Conservation (phyloP, 805 yeast species). For the Ogataea pignaliae region DNA sequence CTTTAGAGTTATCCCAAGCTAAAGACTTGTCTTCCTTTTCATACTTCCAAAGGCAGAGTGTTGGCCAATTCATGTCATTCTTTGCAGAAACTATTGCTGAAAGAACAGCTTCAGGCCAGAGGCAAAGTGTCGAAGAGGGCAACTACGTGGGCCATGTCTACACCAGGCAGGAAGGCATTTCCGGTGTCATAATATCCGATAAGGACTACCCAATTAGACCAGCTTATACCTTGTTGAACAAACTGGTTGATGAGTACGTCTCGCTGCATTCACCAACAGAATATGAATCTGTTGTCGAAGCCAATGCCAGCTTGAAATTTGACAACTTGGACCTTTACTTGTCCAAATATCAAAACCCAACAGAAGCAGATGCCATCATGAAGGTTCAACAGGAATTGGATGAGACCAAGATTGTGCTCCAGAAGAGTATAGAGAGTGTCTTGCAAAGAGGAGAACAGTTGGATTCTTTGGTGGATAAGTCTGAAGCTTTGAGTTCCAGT, state of each 20-base stretch:
- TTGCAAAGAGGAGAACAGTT: slow-evolving; percentile 94
- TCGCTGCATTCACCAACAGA: slow-evolving; percentile 71
- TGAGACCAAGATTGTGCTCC: slow-evolving; percentile 93
- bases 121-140: slow-evolving; percentile 93
- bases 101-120: slow-evolving; percentile 83
- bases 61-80: slow-evolving; percentile 91
- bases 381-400: slow-evolving; percentile 96
- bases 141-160: slow-evolving; percentile 88
- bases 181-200: slow-evolving; percentile 90
- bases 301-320: slow-evolving; percentile 42
- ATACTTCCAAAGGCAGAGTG: slow-evolving; percentile 73
- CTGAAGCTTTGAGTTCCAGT: slow-evolving; percentile 83
- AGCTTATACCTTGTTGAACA: slow-evolving; percentile 88
- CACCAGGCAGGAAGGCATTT: slow-evolving; percentile 82
- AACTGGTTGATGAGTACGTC: slow-evolving; percentile 84
- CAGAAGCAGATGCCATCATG: slow-evolving; percentile 95
- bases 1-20: slow-evolving; percentile 74
- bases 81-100: slow-evolving; percentile 86
- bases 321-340: slow-evolving; percentile 66
- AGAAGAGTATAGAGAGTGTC: slow-evolving; percentile 91
- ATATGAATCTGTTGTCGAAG: slow-evolving; percentile 55
- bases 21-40: slow-evolving; percentile 83
- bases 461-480: slow-evolving; percentile 90
- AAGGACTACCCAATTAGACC: slow-evolving; percentile 96
- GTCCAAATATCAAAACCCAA: slow-evolving; percentile 89